These are phyloP conservation scores for Panicum hallii DNA, from an alignment of 202 grass and related monocot genomes.

Conservation along the genomic window DNA sequence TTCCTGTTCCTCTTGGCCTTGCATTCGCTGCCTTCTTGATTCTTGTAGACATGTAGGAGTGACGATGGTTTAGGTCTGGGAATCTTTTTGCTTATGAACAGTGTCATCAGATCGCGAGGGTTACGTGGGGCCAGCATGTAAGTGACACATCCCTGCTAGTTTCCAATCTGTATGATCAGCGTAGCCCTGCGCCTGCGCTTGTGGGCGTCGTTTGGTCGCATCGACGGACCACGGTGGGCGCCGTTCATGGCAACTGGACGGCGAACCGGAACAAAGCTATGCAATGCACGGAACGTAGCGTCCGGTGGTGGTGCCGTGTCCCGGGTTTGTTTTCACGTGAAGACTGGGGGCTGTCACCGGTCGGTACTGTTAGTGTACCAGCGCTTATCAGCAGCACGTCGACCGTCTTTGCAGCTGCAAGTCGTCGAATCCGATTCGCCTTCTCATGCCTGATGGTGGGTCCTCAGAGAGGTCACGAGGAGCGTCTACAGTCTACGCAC, in stretches of 20 bases:
- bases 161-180: not conserved
- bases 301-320: not conserved
- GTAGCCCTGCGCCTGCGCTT: not conserved
- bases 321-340: slow-evolving; percentile 11
- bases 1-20: not conserved
- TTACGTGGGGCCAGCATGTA: not conserved
- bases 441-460: not conserved
- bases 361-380: not conserved
- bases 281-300: not conserved
- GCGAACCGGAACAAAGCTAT: not conserved
- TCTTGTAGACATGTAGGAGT: not conserved
- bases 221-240: not conserved
- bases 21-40: not conserved
- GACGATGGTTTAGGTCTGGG: not conserved
- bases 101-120: not conserved
- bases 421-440: slow-evolving; percentile 21
- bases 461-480: not conserved
- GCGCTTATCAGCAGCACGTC: not conserved
- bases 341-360: not conserved
- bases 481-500: no score
- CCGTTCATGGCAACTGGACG: slow-evolving; percentile 33
- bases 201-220: not conserved
- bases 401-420: not conserved
- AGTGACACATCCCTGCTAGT: not conserved
- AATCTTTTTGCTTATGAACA: not conserved